phyloP scores from a whole-genome alignment of 208 protist species.

The Balamuthia mandrillaris region DNA sequence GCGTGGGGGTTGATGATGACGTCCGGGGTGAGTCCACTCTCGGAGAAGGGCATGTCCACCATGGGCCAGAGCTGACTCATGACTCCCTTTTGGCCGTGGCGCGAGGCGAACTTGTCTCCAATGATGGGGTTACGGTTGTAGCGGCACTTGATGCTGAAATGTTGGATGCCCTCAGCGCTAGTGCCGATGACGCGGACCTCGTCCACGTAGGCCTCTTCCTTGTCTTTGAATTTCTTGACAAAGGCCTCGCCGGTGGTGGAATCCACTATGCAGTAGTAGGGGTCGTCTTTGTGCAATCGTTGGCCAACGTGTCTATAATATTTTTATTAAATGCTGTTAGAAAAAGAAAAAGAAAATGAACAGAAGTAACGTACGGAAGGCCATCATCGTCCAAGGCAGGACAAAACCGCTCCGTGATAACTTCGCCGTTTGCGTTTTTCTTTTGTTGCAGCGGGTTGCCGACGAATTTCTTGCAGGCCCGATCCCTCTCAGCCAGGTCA shows the following conservation, averaged over 20 bases:
- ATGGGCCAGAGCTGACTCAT: conserved; percentile 63
- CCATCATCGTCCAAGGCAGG: conserved; percentile 67
- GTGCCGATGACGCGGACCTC: conserved; percentile 57
- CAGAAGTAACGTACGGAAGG: conserved; percentile 47
- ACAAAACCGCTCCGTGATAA: conserved; percentile 15
- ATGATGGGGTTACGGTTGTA: conserved; percentile 89
- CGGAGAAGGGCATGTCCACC: conserved; percentile 89
- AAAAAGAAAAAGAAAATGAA: background rate
- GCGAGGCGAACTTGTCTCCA: conserved; percentile 99
- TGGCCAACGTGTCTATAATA: background rate
- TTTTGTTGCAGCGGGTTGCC: background rate
- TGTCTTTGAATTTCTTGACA: background rate
- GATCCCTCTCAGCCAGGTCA: background rate
- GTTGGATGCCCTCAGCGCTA: background rate
- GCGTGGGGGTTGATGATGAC: conserved; percentile 99
- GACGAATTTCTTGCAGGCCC: background rate
- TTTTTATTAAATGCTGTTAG: background rate
- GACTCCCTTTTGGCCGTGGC: conserved; percentile 97
- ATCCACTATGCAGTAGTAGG: conserved; percentile 3
- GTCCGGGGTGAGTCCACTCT: conserved; percentile 94
- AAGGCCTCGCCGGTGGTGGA: background rate
- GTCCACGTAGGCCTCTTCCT: conserved; percentile 59
- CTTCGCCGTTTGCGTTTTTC: background rate
- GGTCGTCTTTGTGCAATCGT: background rate
- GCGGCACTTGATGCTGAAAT: conserved; percentile 78